These are phyloP conservation scores for Citrullus mucosospermus DNA, from an alignment of 306 rosid genomes.

Conservation along the genomic window DNA sequence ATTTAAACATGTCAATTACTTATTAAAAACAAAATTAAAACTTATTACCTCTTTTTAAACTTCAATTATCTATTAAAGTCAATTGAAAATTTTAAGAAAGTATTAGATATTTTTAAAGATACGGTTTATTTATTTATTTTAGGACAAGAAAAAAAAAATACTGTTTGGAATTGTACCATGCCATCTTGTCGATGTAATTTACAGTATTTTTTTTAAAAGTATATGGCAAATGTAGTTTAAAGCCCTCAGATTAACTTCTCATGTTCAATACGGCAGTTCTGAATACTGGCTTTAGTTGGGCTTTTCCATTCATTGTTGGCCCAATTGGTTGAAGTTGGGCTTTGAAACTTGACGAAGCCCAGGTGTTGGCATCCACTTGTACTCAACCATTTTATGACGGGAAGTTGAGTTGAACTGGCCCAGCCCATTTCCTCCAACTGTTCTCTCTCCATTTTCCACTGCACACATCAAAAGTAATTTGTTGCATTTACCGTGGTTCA, in stretches of 20 bases:
- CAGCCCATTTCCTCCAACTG: not conserved
- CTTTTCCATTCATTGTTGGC: not conserved
- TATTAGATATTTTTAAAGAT: no score
- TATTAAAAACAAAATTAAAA: no score
- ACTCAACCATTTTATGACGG: not conserved
- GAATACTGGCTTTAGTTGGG: not conserved
- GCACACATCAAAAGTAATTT: not conserved
- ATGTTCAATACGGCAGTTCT: not conserved
- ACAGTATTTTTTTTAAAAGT: not conserved
- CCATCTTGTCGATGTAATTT: not conserved
- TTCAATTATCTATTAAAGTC: no score
- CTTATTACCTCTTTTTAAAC: no score
- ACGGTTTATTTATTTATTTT: no score
- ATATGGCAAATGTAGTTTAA: not conserved
- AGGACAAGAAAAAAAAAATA: no score
- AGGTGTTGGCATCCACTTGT: conserved; percentile 12
- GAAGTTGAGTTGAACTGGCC: not conserved
- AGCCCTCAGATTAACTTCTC: not conserved
- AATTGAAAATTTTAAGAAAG: no score
- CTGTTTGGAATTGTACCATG: not conserved
- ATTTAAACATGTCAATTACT: no score
- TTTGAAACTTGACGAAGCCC: not conserved
- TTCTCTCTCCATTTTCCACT: not conserved
- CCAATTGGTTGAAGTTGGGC: not conserved
- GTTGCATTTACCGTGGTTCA: no score